Percentiles rank a stretch among this genome's conserved stretches.
phyloP scores from a whole-genome alignment of 2,329 filamentous ascomycete genomes.

The Cladosporium phlei region DNA sequence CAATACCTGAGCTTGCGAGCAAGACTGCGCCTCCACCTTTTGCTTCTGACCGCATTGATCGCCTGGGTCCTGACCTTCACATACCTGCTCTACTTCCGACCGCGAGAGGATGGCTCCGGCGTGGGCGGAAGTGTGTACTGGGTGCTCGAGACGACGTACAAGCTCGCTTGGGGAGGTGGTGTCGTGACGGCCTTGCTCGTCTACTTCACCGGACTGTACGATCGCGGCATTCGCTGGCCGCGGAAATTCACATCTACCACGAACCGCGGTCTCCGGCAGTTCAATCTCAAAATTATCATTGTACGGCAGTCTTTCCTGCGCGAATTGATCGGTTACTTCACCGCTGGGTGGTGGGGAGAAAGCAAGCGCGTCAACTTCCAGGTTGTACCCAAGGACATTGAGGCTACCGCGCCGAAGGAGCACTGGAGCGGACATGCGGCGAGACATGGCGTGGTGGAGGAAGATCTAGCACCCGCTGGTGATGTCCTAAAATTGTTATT shows the following conservation, averaged over 20 bases:
- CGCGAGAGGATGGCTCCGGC: constrained; percentile 87
- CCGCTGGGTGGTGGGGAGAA: constrained; percentile 30
- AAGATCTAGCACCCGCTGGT: constrained; percentile 84
- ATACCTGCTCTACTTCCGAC: constrained; percentile 89
- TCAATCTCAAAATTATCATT: constrained; percentile 95
- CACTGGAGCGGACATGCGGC: constrained; percentile 38
- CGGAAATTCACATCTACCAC: constrained; percentile 83
- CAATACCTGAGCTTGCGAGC: constrained; percentile 90
- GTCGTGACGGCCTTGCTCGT: constrained; percentile 80
- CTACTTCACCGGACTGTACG: constrained; percentile 95
- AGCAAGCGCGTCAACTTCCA: constrained; percentile 32
- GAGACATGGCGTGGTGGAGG: constrained; percentile 56
- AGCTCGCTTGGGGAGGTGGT: constrained; percentile 86
- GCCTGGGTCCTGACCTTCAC: constrained; percentile 80
- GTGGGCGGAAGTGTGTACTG: constrained; percentile 94
- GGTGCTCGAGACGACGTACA: constrained; percentile 85
- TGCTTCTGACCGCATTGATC: constrained; percentile 76
- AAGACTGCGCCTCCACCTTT: constrained; percentile 83
- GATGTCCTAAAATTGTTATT: constrained; percentile 88
- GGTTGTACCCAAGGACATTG: constrained; percentile 37
- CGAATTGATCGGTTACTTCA: constrained; percentile 58
- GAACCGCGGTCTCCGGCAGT: constrained; percentile 81
- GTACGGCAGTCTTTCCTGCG: constrained; percentile 77
- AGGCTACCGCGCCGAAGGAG: constrained; percentile 57
- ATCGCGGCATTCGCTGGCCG: constrained; percentile 90